Evolutionary conservation across 2,329 filamentous ascomycete genomes (phyloP), one percentile per base, ranked within the genome.

Genomic region (Aspergillus melleus): DNA sequence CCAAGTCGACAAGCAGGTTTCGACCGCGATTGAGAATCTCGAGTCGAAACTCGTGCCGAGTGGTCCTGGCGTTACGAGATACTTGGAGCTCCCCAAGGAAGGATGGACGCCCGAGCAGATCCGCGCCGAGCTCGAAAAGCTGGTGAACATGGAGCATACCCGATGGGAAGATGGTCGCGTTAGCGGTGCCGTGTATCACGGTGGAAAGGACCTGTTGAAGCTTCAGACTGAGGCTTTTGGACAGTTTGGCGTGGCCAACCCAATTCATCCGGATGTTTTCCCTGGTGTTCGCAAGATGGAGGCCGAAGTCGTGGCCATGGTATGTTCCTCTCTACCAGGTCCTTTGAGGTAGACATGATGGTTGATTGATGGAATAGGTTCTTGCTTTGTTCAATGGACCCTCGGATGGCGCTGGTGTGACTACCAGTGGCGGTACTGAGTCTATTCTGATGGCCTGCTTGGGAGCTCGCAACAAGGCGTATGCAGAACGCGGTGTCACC

Each of bases 241-340:
- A 65, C 90, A 90, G 76, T 99, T 99, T 75, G 94, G 92, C 54
- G 95, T 99, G 30, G 86, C 92, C 44, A 99, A 99, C 76, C 95
- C 95, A 3, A 95, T 99, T 67, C 95, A 99, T 76, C 95, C 95
- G 6, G 95, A 99, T 78, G 94, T 99, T 49, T 99, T 99, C 79
- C 95, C 95, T 16, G 95, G 94, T 29, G 93, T 99, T 55, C 84
- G 95, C 70, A 99, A 99, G 85, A 99, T 99, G 95, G 95, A 99
- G 81, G 94, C 95, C 49, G 95, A 99, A 80, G 83, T 99, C 62
- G 95, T 99, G 55, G 90, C 93, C 66, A 99, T 99, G 94, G 92
- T 96, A 74, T 52, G 73, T 58, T n/a, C 44, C 16, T 30, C 16
- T 42, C 14, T 32, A 2, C 29, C 30, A 2, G 10, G 1, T 49